Evolutionary conservation across 108 stramenopile genomes (phyloP), one percentile per base, ranked within the genome.

Genomic region (Licmophora abbreviata): DNA sequence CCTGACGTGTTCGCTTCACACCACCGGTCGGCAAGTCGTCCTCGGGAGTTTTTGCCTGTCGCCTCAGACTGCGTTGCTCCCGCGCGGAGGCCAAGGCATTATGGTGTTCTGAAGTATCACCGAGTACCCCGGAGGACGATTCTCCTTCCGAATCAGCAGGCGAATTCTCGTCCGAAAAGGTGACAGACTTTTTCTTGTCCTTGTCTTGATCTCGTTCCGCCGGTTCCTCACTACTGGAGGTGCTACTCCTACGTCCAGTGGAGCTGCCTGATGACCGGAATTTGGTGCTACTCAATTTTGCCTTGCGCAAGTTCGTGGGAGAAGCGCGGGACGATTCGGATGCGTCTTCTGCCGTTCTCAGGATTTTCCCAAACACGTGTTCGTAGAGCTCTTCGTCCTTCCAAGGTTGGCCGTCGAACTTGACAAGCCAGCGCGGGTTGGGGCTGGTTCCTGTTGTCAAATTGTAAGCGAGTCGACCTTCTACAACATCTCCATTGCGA

Each of bases 351-450:
- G 29, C 43, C 25, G 44, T 44, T 17, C 28, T 6, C 23, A 59
- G 32, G 4, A 60, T 17, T 35, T 64, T 64, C 37, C 69, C 57
- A 54, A 75, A 75, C 4, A 52, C 37, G 18, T 48, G 63, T 52
- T 75, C 67, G 55, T 75, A 69, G 31, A 69, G 41, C 46, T 75
- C 73, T 47, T 75, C 73, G 42, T 75, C 73, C 45, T 75, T 75
- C 46, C 56, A 38, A 4, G 65, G 44, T 29, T 58, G 59, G 11
- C 58, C 58, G 20, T 61, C 67, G 28, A 75, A 69, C 29, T 51
- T 64, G 5, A 75, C 37, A 12, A 75, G 54, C 73, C 73, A 75
- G 15, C 67, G 73, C 23, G 73, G 73, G 32, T 68, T 64, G 17
- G 63, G 46, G 14, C 63, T 60, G 18, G 59, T 36, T 15, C 55